Evolutionary conservation across 2,329 filamentous ascomycete genomes (phyloP), one percentile per base, ranked within the genome.

Genomic region (Plectosphaerella plurivora): DNA sequence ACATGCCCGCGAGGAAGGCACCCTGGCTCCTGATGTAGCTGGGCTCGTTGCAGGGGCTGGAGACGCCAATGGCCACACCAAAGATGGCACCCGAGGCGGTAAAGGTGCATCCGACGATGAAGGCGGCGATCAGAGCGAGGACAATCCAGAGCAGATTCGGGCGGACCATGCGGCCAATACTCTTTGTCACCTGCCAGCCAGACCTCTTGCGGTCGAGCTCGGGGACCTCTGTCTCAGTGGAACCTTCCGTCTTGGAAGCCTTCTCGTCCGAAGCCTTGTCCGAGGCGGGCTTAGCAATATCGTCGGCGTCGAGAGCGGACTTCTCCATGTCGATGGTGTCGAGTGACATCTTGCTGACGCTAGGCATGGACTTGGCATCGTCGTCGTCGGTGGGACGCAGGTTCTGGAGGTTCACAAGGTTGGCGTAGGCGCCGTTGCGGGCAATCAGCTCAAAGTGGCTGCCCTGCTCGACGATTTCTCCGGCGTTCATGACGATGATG

Each of bases 401-500:
- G 4, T 57, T 59, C 51, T 63, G 61, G 7, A 63, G 57, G n/a
- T 51, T 53, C 22, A 59, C 61, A 57, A 63, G 59, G 9, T 55
- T 51, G 20, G 53, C 57, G 28, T 61, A 63, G 2, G 55, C 60
- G 42, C 72, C 67, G 6, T 81, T 64, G 11, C 72, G 66, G 2
- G 69, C 65, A 55, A 88, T 71, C 3, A 89, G 73, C 50, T 83
- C 75, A 3, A 81, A 70, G 52, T 89, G 84, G 0, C 75, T 83
- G 0, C 86, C 86, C 60, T 84, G 74, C 63, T 89, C 86, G 11
- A 85, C 70, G 4, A 86, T 76, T 47, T 74, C 65, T 0, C 86
- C 86, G 51, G 77, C 71, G 14, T 80, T 74, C 63, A 88, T 74
- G 16, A 89, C 85, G 18, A 88, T 72, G 53, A 89, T 88, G 55